Evolutionary conservation across 768 basidiomycete species (phyloP).

Genomic region (Boletus rubescentipes): DNA sequence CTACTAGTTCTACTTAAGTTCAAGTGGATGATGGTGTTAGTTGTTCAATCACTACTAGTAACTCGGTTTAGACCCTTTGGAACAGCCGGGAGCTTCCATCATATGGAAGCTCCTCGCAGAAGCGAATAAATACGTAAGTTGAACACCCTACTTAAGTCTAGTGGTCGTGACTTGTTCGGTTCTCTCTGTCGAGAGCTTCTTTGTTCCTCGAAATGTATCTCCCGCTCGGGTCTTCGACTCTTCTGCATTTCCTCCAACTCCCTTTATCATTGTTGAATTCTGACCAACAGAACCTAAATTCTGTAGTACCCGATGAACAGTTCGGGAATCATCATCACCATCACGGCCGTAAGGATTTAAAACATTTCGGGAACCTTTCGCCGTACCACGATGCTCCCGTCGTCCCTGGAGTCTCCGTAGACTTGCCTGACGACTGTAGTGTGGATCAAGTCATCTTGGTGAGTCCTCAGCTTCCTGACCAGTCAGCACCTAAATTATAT

Average conservation of each 20-base stretch:
- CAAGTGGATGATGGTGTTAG: no score
- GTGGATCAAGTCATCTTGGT: constrained; percentile 44
- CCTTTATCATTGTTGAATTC: neutral
- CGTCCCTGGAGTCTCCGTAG: constrained; percentile 24
- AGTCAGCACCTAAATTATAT: neutral
- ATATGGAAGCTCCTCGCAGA: no score
- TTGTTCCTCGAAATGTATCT: constrained; percentile 19
- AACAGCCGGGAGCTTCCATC: no score
- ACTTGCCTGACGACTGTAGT: constrained; percentile 39
- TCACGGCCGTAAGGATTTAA: neutral
- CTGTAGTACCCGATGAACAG: neutral
- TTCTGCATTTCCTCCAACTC: constrained; percentile 16
- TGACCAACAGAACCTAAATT: neutral
- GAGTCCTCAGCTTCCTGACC: neutral
- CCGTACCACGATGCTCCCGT: constrained; percentile 37
- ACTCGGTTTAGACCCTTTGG: no score
- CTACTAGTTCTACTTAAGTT: no score
- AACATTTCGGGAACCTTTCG: constrained; percentile 35
- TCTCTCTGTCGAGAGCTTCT: no score
- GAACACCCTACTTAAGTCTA: no score
- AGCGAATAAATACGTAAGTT: no score
- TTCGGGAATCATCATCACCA: neutral
- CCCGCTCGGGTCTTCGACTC: neutral
- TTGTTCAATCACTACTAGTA: no score
- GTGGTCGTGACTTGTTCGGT: no score